Conservation (phyloP, 2,329 filamentous ascomycete species). For the Knufia fluminis region DNA sequence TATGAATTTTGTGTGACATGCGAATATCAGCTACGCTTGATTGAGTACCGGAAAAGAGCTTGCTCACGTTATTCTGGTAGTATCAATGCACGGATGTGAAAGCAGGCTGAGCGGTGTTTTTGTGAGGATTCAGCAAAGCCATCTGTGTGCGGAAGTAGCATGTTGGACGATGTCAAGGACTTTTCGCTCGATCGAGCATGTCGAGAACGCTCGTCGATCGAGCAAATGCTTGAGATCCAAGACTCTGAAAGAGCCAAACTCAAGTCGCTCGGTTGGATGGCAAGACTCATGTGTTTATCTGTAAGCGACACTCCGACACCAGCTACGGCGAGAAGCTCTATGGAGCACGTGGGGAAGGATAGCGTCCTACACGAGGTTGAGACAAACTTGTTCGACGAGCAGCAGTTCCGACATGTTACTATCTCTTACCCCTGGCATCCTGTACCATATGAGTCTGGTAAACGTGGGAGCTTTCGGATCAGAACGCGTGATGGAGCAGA, state of each 20-base stretch:
- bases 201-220: slow-evolving; percentile 2
- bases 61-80: background rate
- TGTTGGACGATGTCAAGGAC: slow-evolving; percentile 1
- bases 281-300: background rate
- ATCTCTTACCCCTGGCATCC: slow-evolving; percentile 3
- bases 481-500: background rate
- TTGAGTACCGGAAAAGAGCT: background rate
- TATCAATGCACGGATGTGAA: background rate
- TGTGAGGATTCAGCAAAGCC: background rate
- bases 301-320: background rate
- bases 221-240: slow-evolving; percentile 1
- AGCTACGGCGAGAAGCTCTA: slow-evolving; percentile 1
- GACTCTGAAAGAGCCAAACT: slow-evolving; percentile 1
- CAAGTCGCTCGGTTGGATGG: slow-evolving; percentile 2
- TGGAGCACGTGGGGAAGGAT: background rate
- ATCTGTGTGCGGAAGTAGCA: background rate
- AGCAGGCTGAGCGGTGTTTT: background rate
- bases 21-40: background rate
- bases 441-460: slow-evolving; percentile 1
- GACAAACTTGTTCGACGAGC: slow-evolving; percentile 1
- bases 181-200: slow-evolving; percentile 1
- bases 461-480: slow-evolving; percentile 1
- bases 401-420: slow-evolving; percentile 3
- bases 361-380: background rate
- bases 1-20: background rate